A percentile compares a stretch with the other conserved stretches of the same genome.
Conservation (phyloP, 2,329 filamentous ascomycete species). For the Fusarium protoensiforme region DNA sequence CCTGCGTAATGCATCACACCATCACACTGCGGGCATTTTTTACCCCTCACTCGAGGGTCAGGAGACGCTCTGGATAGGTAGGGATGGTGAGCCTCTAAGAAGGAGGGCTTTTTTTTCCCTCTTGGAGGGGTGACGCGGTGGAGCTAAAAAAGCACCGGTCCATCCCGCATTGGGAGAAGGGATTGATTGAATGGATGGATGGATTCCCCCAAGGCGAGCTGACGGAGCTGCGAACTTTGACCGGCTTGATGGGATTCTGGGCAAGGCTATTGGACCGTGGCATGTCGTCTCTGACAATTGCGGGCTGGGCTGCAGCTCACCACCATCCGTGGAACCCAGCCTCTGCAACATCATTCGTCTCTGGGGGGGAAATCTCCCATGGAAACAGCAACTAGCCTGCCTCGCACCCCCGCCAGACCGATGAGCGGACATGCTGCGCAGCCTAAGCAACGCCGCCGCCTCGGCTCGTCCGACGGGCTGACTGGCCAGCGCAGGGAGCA, state of each 20-base stretch:
- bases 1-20: slow-evolving; percentile 43
- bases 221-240: slow-evolving; percentile 34
- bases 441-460: background rate
- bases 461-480: slow-evolving; percentile 10
- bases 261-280: slow-evolving; percentile 37
- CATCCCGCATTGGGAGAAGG: slow-evolving; percentile 39
- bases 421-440: background rate
- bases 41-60: slow-evolving; percentile 42
- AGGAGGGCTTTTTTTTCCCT: slow-evolving; percentile 4
- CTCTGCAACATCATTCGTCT: slow-evolving; percentile 35
- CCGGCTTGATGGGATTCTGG: slow-evolving; percentile 20
- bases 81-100: slow-evolving; percentile 23
- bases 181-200: slow-evolving; percentile 2
- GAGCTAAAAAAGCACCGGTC: slow-evolving; percentile 31
- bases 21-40: slow-evolving; percentile 28
- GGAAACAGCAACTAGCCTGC: slow-evolving; percentile 26
- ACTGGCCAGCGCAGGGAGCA: slow-evolving; percentile 7
- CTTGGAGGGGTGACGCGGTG: slow-evolving; percentile 39
- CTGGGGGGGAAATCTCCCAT: slow-evolving; percentile 26
- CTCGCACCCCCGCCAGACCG: background rate
- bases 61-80: slow-evolving; percentile 32
- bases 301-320: slow-evolving; percentile 38
- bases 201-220: slow-evolving; percentile 33
- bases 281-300: slow-evolving; percentile 37
- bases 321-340: slow-evolving; percentile 28